Evolutionary conservation across 257 asterid species (phyloP), one percentile per base, ranked within the genome.

Genomic region (Solanum pinnatisectum): DNA sequence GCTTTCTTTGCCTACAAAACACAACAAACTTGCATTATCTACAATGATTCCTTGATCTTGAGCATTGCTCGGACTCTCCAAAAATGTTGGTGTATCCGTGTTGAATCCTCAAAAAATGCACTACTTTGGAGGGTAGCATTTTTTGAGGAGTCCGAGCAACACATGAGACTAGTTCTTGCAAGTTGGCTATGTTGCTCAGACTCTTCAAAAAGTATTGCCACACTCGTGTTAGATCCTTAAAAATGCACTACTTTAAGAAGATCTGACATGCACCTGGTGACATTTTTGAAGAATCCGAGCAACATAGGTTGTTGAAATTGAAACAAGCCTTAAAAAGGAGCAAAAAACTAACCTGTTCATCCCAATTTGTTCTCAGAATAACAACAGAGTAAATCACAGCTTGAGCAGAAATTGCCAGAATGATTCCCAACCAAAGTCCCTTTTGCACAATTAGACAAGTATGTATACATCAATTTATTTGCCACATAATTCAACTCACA

Each of bases 351-450:
- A 95, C 97, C 93, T 95, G 96, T 2, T 85, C 27, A n/a, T 93
- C 95, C 96, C 98, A 94, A 20, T 95, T 87, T 7, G 96, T 95
- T 49, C 93, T 79, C 37, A 93, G 20, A 22, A 93, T 89, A 71
- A 93, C 88, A 83, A 92, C 84, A 5, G 90, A 90, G 63, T 93
- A 91, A 89, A 93, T 89, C 30, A 92, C n/a, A 1, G 93, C 93
- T 74, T 94, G 98, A 1, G 90, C 92, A 27, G 91, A 90, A 27
- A 94, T 88, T 18, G 98, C 96, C 22, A 93, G 91, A 67, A 89
- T 87, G 52, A 95, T 89, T 27, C 98, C 98, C 3, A 86, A 81
- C 98, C 95, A 93, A 3, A 95, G 94, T 1, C 98, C 95, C 97
- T 94, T 85, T 74, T 7, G n/a, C 32, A 39, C 10, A 63, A 8